Percentiles rank a stretch among this genome's conserved stretches.
Evolutionary conservation across 2,329 filamentous ascomycete species (phyloP).

Genomic region (Alternaria ventricosa): DNA sequence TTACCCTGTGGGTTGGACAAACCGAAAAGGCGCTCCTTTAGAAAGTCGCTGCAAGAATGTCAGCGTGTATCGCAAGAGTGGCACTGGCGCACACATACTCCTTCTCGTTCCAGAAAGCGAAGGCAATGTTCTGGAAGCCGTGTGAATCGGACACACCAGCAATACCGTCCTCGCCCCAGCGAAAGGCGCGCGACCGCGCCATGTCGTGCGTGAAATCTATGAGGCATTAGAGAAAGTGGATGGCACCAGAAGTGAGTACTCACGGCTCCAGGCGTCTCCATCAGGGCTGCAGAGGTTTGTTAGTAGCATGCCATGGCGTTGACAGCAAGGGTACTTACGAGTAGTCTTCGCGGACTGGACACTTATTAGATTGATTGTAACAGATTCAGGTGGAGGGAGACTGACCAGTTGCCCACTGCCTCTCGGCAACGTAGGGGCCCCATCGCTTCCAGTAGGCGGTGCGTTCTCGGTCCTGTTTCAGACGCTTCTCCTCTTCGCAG

Average conservation of each 20-base stretch:
- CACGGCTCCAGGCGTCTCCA: constrained; percentile 95
- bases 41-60: constrained; percentile 71
- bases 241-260: constrained; percentile 49
- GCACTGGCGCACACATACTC: constrained; percentile 65
- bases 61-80: constrained; percentile 39
- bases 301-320: constrained; percentile 25
- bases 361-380: constrained; percentile 34
- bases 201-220: constrained; percentile 93
- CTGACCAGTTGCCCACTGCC: constrained; percentile 93
- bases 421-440: constrained; percentile 91
- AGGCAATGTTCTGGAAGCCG: constrained; percentile 88
- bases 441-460: constrained; percentile 98
- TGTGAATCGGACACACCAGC: constrained; percentile 95
- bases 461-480: constrained; percentile 83
- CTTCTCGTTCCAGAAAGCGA: constrained; percentile 97
- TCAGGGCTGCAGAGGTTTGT: constrained; percentile 62
- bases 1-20: constrained; percentile 96
- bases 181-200: constrained; percentile 83
- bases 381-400: background rate
- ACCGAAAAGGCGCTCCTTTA: constrained; percentile 95
- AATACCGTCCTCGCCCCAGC: constrained; percentile 97
- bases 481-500: constrained; percentile 86
- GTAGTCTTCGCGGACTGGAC: constrained; percentile 87
- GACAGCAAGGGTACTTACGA: constrained; percentile 58
- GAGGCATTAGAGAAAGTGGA: constrained; percentile 31